Conservation (phyloP, 106 monocot genomes). For the Allium cepa region DNA sequence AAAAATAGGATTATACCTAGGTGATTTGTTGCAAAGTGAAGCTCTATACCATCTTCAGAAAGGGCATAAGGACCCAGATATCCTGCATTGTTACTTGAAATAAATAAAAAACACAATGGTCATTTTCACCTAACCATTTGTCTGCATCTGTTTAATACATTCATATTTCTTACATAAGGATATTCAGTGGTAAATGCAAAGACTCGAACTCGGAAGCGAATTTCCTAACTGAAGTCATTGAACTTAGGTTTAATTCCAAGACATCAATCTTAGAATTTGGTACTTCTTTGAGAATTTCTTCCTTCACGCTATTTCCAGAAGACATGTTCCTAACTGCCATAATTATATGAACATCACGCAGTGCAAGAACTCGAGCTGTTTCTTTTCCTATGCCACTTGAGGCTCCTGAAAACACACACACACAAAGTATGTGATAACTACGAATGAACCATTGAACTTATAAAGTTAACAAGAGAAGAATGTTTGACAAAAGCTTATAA, state of each 20-base stretch:
- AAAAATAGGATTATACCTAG: too few species aligned
- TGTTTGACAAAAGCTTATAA: too few species aligned
- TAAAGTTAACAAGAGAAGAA: too few species aligned
- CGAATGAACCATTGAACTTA: too few species aligned
- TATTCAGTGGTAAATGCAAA: constrained; percentile 35
- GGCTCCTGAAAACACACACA: constrained; percentile 22
- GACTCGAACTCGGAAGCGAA: constrained; percentile 27
- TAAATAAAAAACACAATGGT: background rate
- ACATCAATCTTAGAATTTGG: constrained; percentile 39
- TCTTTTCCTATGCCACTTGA: constrained; percentile 56
- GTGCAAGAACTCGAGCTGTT: constrained; percentile 39
- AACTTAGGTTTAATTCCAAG: constrained; percentile 33
- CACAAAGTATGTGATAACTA: too few species aligned
- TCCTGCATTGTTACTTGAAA: constrained; percentile 54
- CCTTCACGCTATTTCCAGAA: constrained; percentile 18
- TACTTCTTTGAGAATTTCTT: constrained; percentile 22
- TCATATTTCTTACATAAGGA: constrained; percentile 42
- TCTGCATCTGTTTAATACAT: background rate
- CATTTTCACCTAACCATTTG: too few species aligned
- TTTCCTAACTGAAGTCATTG: constrained; percentile 31
- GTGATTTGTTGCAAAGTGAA: constrained; percentile 50
- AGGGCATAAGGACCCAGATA: constrained; percentile 10
- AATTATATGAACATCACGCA: constrained; percentile 40
- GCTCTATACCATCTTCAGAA: constrained; percentile 39
- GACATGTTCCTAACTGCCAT: constrained; percentile 41